Evolutionary conservation across 768 basidiomycete species (phyloP).

Genomic region (Kwoniella pini): DNA sequence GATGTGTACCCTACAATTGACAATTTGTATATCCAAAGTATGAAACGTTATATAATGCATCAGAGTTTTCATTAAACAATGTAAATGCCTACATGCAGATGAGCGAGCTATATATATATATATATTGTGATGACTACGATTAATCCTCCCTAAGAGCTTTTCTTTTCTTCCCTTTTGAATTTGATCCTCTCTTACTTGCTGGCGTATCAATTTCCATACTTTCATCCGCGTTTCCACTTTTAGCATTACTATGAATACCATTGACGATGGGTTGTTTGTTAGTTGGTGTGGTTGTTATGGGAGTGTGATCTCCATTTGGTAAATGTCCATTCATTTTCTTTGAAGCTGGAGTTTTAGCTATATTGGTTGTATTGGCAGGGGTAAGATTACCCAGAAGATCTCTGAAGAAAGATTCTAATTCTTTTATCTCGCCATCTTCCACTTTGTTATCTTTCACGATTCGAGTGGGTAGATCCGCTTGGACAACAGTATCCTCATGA

Average conservation of each 20-base stretch:
- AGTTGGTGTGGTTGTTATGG: neutral
- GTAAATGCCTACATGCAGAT: slow-evolving; percentile 3
- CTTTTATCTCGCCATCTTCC: slow-evolving; percentile 62
- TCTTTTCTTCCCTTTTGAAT: slow-evolving; percentile 30
- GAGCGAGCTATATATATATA: neutral
- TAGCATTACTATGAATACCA: neutral
- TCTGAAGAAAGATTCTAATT: slow-evolving; percentile 68
- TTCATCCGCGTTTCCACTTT: slow-evolving; percentile 1
- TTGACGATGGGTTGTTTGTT: slow-evolving; percentile 5
- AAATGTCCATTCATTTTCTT: slow-evolving; percentile 15
- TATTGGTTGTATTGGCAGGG: neutral
- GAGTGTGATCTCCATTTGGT: slow-evolving; percentile 8
- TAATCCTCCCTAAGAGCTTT: slow-evolving; percentile 27
- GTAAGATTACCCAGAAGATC: slow-evolving; percentile 27
- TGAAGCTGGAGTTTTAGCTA: slow-evolving; percentile 2
- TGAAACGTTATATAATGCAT: neutral
- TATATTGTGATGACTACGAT: neutral
- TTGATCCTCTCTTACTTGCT: neutral
- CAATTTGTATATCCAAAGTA: no score
- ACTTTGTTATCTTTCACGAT: slow-evolving; percentile 55
- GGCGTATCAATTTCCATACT: slow-evolving; percentile 14
- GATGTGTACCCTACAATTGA: no score
- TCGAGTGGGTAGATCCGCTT: neutral
- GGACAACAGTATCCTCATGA: slow-evolving; percentile 22
- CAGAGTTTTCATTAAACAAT: neutral